phyloP scores from a whole-genome alignment of 805 yeast species.

The Ogataea trehaloabstinens region DNA sequence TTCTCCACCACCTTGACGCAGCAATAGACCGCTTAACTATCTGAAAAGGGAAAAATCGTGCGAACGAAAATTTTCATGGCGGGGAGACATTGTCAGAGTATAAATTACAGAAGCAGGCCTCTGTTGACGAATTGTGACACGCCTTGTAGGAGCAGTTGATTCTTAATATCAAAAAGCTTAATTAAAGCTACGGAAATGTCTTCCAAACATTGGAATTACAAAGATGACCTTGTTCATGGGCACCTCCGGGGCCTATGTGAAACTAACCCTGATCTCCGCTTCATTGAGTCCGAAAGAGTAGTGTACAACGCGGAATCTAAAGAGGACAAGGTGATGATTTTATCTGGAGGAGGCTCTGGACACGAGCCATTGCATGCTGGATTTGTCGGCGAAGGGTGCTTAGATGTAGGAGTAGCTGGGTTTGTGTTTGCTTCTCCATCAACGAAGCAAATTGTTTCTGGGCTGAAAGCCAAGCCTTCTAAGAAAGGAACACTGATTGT shows the following conservation, averaged over 20 bases:
- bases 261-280: constrained; percentile 51
- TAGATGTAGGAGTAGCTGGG: constrained; percentile 89
- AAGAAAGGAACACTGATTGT: constrained; percentile 70
- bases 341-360: constrained; percentile 95
- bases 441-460: constrained; percentile 78
- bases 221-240: constrained; percentile 43
- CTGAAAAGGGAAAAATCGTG: not conserved
- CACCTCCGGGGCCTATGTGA: constrained; percentile 53
- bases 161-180: too few relatives aligned
- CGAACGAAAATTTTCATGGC: not conserved
- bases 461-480: constrained; percentile 55
- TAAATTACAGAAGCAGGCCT: not conserved
- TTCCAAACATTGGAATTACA: constrained; percentile 49
- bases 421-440: constrained; percentile 88
- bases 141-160: too few relatives aligned
- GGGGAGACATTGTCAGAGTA: constrained; percentile 1
- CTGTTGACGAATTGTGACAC: too few relatives aligned
- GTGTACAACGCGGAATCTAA: constrained; percentile 39
- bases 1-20: too few relatives aligned
- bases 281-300: constrained; percentile 57
- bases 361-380: constrained; percentile 96
- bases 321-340: constrained; percentile 58
- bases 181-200: not conserved
- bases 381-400: constrained; percentile 77
- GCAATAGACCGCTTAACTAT: not conserved